Evolutionary conservation across 78 protist genomes (phyloP).

Genomic region (Cavenderia fasciculata): DNA sequence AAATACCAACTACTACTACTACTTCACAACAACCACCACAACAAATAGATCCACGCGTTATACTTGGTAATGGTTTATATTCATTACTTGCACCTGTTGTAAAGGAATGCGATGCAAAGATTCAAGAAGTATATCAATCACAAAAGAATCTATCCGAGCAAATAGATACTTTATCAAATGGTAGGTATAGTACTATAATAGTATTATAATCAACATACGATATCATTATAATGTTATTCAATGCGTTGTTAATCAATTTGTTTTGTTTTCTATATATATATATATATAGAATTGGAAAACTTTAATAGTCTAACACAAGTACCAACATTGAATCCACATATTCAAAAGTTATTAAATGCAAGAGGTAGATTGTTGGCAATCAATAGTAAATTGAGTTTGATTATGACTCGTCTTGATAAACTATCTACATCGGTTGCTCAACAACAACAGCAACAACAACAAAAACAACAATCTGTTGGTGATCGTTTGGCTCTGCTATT

Average conservation of each 20-base stretch:
- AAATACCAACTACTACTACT: slow-evolving; percentile 7
- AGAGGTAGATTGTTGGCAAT: slow-evolving; percentile 64
- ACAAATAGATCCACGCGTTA: slow-evolving; percentile 1
- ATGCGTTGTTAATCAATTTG: background rate
- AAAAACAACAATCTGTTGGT: slow-evolving; percentile 26
- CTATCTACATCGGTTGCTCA: slow-evolving; percentile 19
- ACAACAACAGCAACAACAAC: slow-evolving; percentile 39
- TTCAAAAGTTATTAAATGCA: slow-evolving; percentile 70
- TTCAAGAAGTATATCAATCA: slow-evolving; percentile 73
- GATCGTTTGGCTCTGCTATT: slow-evolving; percentile 40
- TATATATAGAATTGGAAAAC: slow-evolving; percentile 34
- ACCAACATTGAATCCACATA: slow-evolving; percentile 70
- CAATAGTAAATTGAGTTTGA: slow-evolving; percentile 43
- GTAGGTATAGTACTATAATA: background rate
- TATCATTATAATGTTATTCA: no score
- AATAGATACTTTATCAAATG: slow-evolving; percentile 52
- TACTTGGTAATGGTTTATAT: slow-evolving; percentile 60
- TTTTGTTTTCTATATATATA: background rate
- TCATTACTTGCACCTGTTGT: slow-evolving; percentile 53
- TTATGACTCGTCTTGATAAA: slow-evolving; percentile 63
- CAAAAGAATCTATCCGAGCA: slow-evolving; percentile 68
- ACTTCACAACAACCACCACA: slow-evolving; percentile 29
- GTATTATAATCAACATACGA: background rate
- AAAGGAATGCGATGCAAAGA: slow-evolving; percentile 69
- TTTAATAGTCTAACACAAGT: slow-evolving; percentile 59